Conservation (phyloP, 371 early-diverging fungal species). For the Lichtheimia ornata region DNA sequence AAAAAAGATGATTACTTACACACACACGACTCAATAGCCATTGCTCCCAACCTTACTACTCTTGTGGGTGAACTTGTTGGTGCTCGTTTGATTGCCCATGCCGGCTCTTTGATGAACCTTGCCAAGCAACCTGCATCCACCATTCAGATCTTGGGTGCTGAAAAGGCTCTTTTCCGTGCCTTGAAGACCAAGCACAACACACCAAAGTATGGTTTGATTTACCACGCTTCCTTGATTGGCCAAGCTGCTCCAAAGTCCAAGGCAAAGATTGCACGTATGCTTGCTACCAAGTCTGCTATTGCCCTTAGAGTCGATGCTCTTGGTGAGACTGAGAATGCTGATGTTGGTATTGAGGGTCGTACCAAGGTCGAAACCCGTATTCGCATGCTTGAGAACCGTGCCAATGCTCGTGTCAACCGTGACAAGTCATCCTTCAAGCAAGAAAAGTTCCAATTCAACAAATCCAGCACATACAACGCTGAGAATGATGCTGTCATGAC, state of each 20-base stretch:
- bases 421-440: conserved; percentile 66
- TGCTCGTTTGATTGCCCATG: conserved; percentile 90
- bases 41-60: conserved; percentile 93
- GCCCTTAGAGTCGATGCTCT: conserved; percentile 93
- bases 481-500: conserved; percentile 40
- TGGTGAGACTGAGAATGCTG: conserved; percentile 81
- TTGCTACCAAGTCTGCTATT: conserved; percentile 89
- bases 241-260: conserved; percentile 85
- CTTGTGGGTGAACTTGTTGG: conserved; percentile 93
- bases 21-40: conserved; percentile 52
- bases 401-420: conserved; percentile 49
- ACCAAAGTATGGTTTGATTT: conserved; percentile 97
- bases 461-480: conserved; percentile 41
- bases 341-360: conserved; percentile 84
- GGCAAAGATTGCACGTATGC: conserved; percentile 92
- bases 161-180: conserved; percentile 97
- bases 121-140: conserved; percentile 95
- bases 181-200: conserved; percentile 94
- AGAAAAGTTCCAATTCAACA: conserved; percentile 66
- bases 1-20: background rate
- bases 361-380: conserved; percentile 87
- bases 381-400: conserved; percentile 80
- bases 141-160: conserved; percentile 97
- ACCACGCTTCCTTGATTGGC: conserved; percentile 88
- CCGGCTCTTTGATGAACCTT: conserved; percentile 89